Evolutionary conservation across 2,329 filamentous ascomycete species (phyloP), one percentile per base, ranked within the genome.

Genomic region (Nemania sp.): DNA sequence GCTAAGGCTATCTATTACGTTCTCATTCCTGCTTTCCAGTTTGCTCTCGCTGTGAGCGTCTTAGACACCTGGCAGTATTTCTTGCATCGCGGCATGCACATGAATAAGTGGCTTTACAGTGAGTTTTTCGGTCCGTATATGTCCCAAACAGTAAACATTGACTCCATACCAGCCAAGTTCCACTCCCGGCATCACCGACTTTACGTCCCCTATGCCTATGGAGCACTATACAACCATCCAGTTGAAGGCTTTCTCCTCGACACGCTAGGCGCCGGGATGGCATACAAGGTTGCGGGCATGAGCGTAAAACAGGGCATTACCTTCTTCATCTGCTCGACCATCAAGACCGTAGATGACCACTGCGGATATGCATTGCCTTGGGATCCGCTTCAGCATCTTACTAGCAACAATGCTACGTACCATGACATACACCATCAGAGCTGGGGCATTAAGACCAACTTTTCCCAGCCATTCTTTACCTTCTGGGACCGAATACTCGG

Each of bases 41-140:
- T 97, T 77, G 82, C 88, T 66, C 76, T 92, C 57, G 96, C 90
- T 26, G 87, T 95, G 68, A 82, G 88, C 71, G 85, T 97, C 72
- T 88, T 98, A 73, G 96, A 99, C 81, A 96, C 94, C 52, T 99
- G 96, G 96, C 95, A 99, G 79, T 99, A 99, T 83, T 97, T 98
- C 82, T 87, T 95, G 75, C 96, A 99, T 81, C 93, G 96, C 45
- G 88, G 92, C 66, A 99, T 99, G 96, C 96, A 99, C 82, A 86
- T 96, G 84, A 98, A 98, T 84, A 94, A 93, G 80, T 98, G 93
- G 92, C 87, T 99, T 74, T 98, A 98, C 85, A 92, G 93, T 96
- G 85, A 81, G 92, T 87, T 73, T 86, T 90, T 79, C 84, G 87
- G 35, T 83, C 89, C 32, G 89, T 90, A 74, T 87, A 90, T 7